These are phyloP conservation scores for Cytospora mali DNA, from an alignment of 2,329 filamentous ascomycete species.

Conservation along the genomic window DNA sequence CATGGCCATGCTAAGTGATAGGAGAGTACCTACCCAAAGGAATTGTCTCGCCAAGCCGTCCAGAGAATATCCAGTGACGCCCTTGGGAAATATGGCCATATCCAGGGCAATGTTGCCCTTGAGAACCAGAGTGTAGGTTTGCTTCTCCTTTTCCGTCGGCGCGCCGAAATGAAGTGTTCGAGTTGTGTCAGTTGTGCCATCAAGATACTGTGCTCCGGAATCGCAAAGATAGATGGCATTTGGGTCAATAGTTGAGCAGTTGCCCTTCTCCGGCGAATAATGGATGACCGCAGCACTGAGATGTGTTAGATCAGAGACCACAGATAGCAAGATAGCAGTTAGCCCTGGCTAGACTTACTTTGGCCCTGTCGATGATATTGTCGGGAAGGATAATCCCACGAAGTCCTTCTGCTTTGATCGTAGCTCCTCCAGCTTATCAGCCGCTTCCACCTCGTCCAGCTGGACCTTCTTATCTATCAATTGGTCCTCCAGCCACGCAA, in stretches of 20 bases:
- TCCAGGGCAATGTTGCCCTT: slow-evolving; percentile 94
- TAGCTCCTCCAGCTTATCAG: slow-evolving; percentile 83
- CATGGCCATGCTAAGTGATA: not conserved
- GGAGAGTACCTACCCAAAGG: slow-evolving; percentile 69
- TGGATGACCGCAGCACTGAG: slow-evolving; percentile 92
- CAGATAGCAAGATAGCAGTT: not conserved
- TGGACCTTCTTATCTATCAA: slow-evolving; percentile 70
- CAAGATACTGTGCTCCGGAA: slow-evolving; percentile 93
- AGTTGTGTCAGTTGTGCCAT: slow-evolving; percentile 95
- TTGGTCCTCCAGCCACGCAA: slow-evolving; percentile 95
- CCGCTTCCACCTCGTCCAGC: slow-evolving; percentile 87
- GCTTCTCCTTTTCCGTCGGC: slow-evolving; percentile 80
- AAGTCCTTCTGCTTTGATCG: slow-evolving; percentile 72
- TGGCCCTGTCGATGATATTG: slow-evolving; percentile 91
- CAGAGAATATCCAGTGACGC: slow-evolving; percentile 89
- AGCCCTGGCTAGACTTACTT: slow-evolving; percentile 50
- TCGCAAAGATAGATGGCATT: slow-evolving; percentile 91
- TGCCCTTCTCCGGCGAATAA: slow-evolving; percentile 84
- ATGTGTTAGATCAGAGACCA: slow-evolving; percentile 1
- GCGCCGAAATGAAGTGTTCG: slow-evolving; percentile 89
- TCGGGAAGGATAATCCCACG: slow-evolving; percentile 89
- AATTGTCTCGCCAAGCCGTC: slow-evolving; percentile 88
- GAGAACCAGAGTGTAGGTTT: slow-evolving; percentile 89
- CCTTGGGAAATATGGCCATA: slow-evolving; percentile 86
- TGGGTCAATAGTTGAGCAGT: slow-evolving; percentile 82